Conservation (phyloP, 768 basidiomycete genomes). For the Trametes cingulata region DNA sequence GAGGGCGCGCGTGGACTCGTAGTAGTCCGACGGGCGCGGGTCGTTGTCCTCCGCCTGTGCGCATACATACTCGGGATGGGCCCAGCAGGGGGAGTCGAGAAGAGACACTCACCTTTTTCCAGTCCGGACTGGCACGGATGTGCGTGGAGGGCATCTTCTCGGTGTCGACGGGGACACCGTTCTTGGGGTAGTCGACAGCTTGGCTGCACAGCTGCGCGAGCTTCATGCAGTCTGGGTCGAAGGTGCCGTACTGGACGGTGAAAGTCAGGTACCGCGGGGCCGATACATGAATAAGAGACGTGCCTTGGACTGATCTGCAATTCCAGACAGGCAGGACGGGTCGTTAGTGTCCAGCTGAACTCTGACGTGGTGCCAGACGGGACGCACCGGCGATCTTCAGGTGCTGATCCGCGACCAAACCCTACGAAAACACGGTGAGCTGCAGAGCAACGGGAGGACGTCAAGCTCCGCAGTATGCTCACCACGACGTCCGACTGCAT, state of each 20-base stretch:
- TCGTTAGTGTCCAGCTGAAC: too few species aligned
- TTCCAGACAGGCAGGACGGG: neutral
- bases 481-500: slow-evolving; percentile 83
- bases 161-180: slow-evolving; percentile 63
- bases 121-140: slow-evolving; percentile 76
- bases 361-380: neutral
- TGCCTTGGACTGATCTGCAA: slow-evolving; percentile 71
- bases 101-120: slow-evolving; percentile 48
- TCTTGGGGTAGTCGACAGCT: slow-evolving; percentile 83
- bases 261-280: neutral
- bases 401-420: slow-evolving; percentile 65
- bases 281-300: neutral
- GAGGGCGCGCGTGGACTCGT: slow-evolving; percentile 67
- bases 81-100: slow-evolving; percentile 2
- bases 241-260: slow-evolving; percentile 53
- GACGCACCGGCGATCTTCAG: slow-evolving; percentile 65
- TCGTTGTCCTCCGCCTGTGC: slow-evolving; percentile 29
- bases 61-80: neutral
- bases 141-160: slow-evolving; percentile 47
- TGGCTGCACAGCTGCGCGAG: slow-evolving; percentile 61
- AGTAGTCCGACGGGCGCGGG: slow-evolving; percentile 62
- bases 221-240: slow-evolving; percentile 53
- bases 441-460: neutral
- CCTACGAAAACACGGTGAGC: slow-evolving; percentile 41
- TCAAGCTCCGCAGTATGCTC: slow-evolving; percentile 24